A percentile compares a stretch with the other conserved stretches of the same genome.
Conservation (phyloP, 1,284 basidiomycete genomes). For the Naganishia cerealis region DNA sequence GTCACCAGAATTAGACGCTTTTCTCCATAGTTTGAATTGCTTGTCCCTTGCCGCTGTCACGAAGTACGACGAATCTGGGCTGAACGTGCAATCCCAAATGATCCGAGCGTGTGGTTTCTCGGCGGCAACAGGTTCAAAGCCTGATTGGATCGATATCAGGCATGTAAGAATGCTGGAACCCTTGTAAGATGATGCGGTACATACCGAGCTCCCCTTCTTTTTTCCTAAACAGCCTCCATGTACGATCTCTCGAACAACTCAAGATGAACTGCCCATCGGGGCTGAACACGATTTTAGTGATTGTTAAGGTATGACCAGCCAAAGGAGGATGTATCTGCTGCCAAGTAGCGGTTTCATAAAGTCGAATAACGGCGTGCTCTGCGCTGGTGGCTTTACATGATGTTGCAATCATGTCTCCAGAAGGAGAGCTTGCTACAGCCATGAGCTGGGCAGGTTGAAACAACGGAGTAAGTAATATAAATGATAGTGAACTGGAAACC, state of each 20-base stretch:
- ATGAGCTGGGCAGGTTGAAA: conserved; percentile 62
- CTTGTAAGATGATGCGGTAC: conserved; percentile 41
- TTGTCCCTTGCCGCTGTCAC: conserved; percentile 94
- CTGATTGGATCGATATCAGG: conserved; percentile 45
- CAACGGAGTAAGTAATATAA: background rate
- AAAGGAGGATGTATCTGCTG: conserved; percentile 70
- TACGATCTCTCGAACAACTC: conserved; percentile 84
- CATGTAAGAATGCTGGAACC: background rate
- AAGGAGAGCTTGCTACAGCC: conserved; percentile 70
- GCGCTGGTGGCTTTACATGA: conserved; percentile 83
- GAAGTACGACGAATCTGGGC: conserved; percentile 69
- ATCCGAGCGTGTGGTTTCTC: conserved; percentile 88
- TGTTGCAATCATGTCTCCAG: conserved; percentile 75
- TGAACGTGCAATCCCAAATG: conserved; percentile 92
- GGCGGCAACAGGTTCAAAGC: conserved; percentile 64
- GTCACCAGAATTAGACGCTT: conserved; percentile 3
- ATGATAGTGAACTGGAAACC: conserved; percentile 5
- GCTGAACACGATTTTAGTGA: conserved; percentile 87
- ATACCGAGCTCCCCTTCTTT: conserved; percentile 48
- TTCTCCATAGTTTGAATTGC: conserved; percentile 62
- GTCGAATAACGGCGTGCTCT: conserved; percentile 84
- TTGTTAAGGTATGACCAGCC: conserved; percentile 80
- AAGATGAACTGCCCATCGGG: conserved; percentile 75
- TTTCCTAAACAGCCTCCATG: conserved; percentile 79
- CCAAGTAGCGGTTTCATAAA: conserved; percentile 73